Evolutionary conservation across 768 basidiomycete genomes (phyloP), one percentile per base, ranked within the genome.

Genomic region (Amanita polypyramis): DNA sequence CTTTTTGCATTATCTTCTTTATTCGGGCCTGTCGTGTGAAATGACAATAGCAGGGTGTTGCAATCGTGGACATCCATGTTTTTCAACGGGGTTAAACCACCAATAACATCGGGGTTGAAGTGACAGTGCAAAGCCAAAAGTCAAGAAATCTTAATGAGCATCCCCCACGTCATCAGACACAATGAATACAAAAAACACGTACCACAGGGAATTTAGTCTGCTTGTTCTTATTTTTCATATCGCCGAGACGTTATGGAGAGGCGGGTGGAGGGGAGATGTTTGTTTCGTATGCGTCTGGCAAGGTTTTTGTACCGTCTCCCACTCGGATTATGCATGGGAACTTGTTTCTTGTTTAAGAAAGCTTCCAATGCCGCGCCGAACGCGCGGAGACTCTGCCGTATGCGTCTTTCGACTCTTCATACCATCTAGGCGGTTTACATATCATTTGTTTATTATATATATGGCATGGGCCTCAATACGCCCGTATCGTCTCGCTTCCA

Each of bases 1-100:
- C 95, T 62, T 93, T 92, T 70, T 98, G 95, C 90, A 98, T 98
- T 48, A 97, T 96, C 70, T 91, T 89, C 76, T 97, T 98, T 70
- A 98, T 98, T 38, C 95, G 84, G 3, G 95, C 94, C 93, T 95
- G 55, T 19, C 30, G 17, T 11, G 17, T 25, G 30, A 17, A 40
- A 12, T 17, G 39, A 44, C 33, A 23, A 36, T 15, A 19, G 23
- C n/a, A 35, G 30, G 33, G n/a, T 21, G 9, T 25, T 35, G 23
- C 23, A 30, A 15, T 29, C 30, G 21, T 23, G 14, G 29, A 45
- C 2, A n/a, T 45, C 32, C 34, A 46, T n/a, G n/a, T n/a, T n/a
- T n/a, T n/a, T n/a, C n/a, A n/a, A n/a, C n/a, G n/a, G n/a, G n/a
- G n/a, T n/a, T n/a, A n/a, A n/a, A n/a, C n/a, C n/a, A n/a, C n/a